Conservation (phyloP, 2,329 filamentous ascomycete genomes). For the Hymenoscyphus infarciens region DNA sequence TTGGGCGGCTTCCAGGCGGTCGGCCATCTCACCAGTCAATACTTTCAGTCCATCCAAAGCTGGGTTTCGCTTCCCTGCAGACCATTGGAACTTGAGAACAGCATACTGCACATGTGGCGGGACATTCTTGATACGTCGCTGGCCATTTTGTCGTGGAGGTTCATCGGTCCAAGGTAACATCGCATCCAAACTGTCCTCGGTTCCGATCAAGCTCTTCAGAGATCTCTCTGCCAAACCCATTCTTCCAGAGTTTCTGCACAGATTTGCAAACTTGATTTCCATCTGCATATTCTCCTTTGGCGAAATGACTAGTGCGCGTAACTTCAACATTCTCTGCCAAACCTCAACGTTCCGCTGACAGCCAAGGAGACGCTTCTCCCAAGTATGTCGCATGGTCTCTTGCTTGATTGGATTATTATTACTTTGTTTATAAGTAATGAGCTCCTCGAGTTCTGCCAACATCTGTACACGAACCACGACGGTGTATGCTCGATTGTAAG, state of each 20-base stretch:
- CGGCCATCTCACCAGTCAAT: slow-evolving; percentile 58
- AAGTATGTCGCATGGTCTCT: slow-evolving; percentile 85
- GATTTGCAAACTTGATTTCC: slow-evolving; percentile 99
- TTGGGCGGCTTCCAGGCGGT: slow-evolving; percentile 31
- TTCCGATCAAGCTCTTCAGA: slow-evolving; percentile 81
- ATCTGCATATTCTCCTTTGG: slow-evolving; percentile 95
- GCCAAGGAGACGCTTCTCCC: slow-evolving; percentile 91
- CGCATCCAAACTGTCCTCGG: slow-evolving; percentile 58
- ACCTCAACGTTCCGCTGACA: slow-evolving; percentile 97
- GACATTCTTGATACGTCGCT: slow-evolving; percentile 24
- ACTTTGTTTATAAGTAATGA: slow-evolving; percentile 96
- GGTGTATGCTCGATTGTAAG: slow-evolving; percentile 94
- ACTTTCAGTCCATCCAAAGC: slow-evolving; percentile 55
- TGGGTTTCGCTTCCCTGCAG: slow-evolving; percentile 66
- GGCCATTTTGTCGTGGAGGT: slow-evolving; percentile 17
- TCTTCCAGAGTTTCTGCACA: slow-evolving; percentile 93
- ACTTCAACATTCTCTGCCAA: slow-evolving; percentile 96
- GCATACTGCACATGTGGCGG: slow-evolving; percentile 85
- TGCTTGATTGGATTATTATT: slow-evolving; percentile 76
- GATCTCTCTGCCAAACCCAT: slow-evolving; percentile 95
- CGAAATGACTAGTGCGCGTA: slow-evolving; percentile 85
- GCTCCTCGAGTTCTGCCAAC: slow-evolving; percentile 96
- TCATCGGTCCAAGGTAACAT: slow-evolving; percentile 48
- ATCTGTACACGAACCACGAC: slow-evolving; percentile 99
- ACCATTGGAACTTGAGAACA: slow-evolving; percentile 97